Evolutionary conservation across 495 filamentous ascomycete species (phyloP), one percentile per base, ranked within the genome.

Genomic region (Aspergillus ostianus): DNA sequence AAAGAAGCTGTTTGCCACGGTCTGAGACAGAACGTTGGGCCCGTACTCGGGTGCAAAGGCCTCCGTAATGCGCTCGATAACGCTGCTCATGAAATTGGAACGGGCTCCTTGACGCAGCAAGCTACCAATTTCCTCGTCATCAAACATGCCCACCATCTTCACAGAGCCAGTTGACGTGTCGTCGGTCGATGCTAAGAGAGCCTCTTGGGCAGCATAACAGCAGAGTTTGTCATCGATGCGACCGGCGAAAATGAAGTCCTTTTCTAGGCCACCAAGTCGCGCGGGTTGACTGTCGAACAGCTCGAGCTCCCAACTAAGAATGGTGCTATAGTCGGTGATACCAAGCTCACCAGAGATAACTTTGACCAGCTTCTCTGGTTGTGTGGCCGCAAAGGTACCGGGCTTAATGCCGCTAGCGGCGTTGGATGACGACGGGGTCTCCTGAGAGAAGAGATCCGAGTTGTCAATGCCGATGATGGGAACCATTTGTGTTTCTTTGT

Each of bases 221-320:
- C 94, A 97, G 55, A 98, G 86, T 75, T 97, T 97, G 72, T 98
- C 94, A 71, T 98, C 94, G 65, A 98, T 92, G 49, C 94, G 88
- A 57, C 92, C 91, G 49, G 90, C 94, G 63, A 93, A 97, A 71
- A 98, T 93, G 75, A 98, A 85, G 63, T 97, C 94, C 69, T 91
- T 92, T 64, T 94, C 90, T 46, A 98, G 67, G 13, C 94, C 94
- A 60, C 92, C 91, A 21, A 92, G 77, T 29, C 85, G 83, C 17
- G 91, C 93, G 8, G 92, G 91, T 69, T 97, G 92, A 8, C 82
- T 87, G 73, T 98, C 94, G 68, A 87, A 98, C 32, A 98, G 87
- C 72, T 98, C 94, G n/a, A 97, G 84, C 66, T 98, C 94, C 94
- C 94, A 98, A 73, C 91, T 93, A 26, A 97, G 75, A 59, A 98